Evolutionary conservation across 352 stramenopile genomes (phyloP), one percentile per base, ranked within the genome.

Genomic region (Plasmopara muralis): DNA sequence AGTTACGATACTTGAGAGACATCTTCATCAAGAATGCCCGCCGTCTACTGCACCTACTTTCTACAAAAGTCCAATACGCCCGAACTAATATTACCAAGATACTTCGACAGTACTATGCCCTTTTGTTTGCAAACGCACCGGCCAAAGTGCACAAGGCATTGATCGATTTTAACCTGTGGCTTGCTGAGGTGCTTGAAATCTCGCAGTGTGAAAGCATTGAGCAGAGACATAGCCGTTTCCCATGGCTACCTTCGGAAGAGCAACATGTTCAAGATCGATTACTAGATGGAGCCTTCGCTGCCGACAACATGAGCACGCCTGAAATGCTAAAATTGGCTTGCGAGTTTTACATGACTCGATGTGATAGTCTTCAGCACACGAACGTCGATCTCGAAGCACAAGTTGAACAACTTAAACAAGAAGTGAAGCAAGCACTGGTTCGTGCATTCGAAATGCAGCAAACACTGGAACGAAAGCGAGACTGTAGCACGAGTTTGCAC

Each of bases 101-200:
- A 42, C 28, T 70, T 15, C 39, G 48, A 2, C 52, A 55, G 39
- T 51, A 45, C 34, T 61, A 54, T 50, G 41, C 9, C 15, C 40
- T 61, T 9, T 28, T 70, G 39, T 59, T 64, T 39, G 15, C 42
- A 12, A 39, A 58, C 50, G 48, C 56, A 38, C 53, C 56, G 10
- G 30, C 15, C 12, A 47, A 18, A 45, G 12, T 57, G 9, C 29
- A 63, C 40, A 38, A 58, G 9, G 15, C 43, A 15, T 62, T 72
- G 60, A 53, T 70, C 16, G 60, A 60, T 20, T 72, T 59, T 31
- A 72, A 66, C 38, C 53, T 39, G 50, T 75, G 63, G 64, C 50
- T 75, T 9, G 33, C 50, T 13, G 60, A 65, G 2, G 38, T 70
- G 50, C 50, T 75, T 37, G 29, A 49, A 10, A 47, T 57, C 33